Percentiles rank a stretch among this genome's conserved stretches.
Conservation (phyloP, 2,329 filamentous ascomycete species). For the Talaromyces marneffei region DNA sequence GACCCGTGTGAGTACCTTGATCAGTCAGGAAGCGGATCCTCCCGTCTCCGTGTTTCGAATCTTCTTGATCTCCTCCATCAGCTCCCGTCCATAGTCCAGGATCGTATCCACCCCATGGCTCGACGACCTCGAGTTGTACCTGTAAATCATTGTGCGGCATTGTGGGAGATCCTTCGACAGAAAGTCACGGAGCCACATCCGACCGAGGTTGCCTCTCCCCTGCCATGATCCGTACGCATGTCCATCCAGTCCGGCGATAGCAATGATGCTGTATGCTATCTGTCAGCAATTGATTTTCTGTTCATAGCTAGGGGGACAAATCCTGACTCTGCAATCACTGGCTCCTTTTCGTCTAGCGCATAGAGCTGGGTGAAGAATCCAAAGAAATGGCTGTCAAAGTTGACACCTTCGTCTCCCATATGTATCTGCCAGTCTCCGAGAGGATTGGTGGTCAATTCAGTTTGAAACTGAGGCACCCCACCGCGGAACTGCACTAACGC, state of each 20-base stretch:
- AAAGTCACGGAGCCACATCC: constrained; percentile 30
- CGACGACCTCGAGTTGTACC: constrained; percentile 31
- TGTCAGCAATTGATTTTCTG: too few species aligned
- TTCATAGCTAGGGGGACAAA: too few species aligned
- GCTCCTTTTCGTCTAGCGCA: neutral
- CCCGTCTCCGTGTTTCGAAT: constrained; percentile 20
- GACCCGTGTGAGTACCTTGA: too few species aligned
- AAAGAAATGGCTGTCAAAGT: neutral
- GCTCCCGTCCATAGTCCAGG: constrained; percentile 14
- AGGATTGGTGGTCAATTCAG: neutral
- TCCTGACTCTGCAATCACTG: neutral
- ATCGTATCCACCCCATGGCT: constrained; percentile 20
- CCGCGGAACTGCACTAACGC: neutral
- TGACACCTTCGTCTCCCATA: neutral
- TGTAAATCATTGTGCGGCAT: constrained; percentile 31
- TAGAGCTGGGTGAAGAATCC: neutral
- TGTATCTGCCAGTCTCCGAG: neutral
- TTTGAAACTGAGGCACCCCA: neutral
- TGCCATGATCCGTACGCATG: constrained; percentile 31
- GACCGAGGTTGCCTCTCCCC: constrained; percentile 18
- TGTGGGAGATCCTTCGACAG: constrained; percentile 23
- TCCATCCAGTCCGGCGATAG: constrained; percentile 17
- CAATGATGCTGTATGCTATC: too few species aligned
- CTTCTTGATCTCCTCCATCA: constrained; percentile 19
- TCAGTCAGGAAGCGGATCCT: too few species aligned